Conservation (phyloP, 129 eudicot species). For the Gnaphalium uliginosum region DNA sequence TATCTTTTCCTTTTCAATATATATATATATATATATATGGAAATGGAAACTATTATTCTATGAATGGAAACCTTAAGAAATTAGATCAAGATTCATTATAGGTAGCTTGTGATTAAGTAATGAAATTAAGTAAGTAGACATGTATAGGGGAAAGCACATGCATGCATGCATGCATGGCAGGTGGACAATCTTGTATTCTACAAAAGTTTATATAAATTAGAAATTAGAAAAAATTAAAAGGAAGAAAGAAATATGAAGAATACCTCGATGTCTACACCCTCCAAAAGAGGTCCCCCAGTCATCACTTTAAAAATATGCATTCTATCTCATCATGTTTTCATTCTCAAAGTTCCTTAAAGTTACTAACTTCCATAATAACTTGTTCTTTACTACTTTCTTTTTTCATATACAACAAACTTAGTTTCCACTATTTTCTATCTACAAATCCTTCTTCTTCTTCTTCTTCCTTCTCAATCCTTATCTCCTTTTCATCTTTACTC, state of each 20-base stretch:
- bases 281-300: constrained; percentile 40
- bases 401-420: constrained; percentile 42
- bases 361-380: constrained; percentile 22
- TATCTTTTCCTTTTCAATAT: no score
- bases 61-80: no score
- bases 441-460: constrained; percentile 25
- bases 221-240: constrained; percentile 30
- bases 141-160: constrained; percentile 16
- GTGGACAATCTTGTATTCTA: constrained; percentile 81
- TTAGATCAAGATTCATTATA: no score
- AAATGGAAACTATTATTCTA: no score
- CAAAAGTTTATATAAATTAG: constrained; percentile 50
- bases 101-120: no score
- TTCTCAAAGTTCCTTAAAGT: constrained; percentile 37
- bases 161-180: constrained; percentile 40
- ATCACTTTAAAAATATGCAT: constrained; percentile 36
- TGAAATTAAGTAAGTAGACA: neutral
- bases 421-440: constrained; percentile 40
- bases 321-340: constrained; percentile 39
- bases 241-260: constrained; percentile 20
- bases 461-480: constrained; percentile 36
- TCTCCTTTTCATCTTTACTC: constrained; percentile 32
- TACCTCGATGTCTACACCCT: constrained; percentile 35
- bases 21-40: no score
- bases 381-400: constrained; percentile 38